Conservation (phyloP, 495 filamentous ascomycete species). For the Aspergillus homomorphus region DNA sequence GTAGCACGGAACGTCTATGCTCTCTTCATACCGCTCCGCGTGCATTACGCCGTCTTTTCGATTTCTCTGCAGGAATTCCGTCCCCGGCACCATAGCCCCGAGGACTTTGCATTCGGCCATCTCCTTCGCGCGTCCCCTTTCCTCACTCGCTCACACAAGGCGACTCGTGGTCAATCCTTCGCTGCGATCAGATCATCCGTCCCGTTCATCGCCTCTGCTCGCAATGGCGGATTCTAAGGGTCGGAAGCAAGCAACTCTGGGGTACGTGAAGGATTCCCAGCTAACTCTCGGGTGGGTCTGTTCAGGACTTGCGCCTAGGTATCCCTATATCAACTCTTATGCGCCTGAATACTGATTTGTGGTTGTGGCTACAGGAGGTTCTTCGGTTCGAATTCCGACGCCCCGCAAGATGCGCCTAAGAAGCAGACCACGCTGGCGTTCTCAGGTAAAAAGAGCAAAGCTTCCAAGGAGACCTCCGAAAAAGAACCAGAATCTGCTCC, state of each 20-base stretch:
- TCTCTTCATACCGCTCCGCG: slow-evolving; percentile 19
- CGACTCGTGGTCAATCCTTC: neutral
- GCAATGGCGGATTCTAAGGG: slow-evolving; percentile 43
- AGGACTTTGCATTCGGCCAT: neutral
- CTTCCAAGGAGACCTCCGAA: slow-evolving; percentile 19
- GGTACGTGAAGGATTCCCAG: slow-evolving; percentile 85
- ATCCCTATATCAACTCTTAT: neutral
- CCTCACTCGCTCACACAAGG: neutral
- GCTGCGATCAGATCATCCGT: neutral
- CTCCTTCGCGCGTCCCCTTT: neutral
- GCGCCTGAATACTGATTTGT: neutral
- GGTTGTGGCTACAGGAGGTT: slow-evolving; percentile 32
- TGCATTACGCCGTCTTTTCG: slow-evolving; percentile 23
- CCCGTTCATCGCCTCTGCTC: neutral
- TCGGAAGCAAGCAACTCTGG: slow-evolving; percentile 80
- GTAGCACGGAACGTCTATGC: slow-evolving; percentile 31
- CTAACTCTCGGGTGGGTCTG: slow-evolving; percentile 76
- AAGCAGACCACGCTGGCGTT: slow-evolving; percentile 77
- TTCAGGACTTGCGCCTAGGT: slow-evolving; percentile 7
- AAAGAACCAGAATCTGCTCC: slow-evolving; percentile 12
- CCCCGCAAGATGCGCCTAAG: slow-evolving; percentile 42
- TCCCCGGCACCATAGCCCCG: slow-evolving; percentile 15
- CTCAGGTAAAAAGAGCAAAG: slow-evolving; percentile 37
- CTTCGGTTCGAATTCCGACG: slow-evolving; percentile 40
- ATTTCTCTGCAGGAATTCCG: slow-evolving; percentile 7